Percentiles rank a stretch among this genome's conserved stretches.
Evolutionary conservation across 495 filamentous ascomycete genomes (phyloP).

Genomic region (Hamigera avellanea): DNA sequence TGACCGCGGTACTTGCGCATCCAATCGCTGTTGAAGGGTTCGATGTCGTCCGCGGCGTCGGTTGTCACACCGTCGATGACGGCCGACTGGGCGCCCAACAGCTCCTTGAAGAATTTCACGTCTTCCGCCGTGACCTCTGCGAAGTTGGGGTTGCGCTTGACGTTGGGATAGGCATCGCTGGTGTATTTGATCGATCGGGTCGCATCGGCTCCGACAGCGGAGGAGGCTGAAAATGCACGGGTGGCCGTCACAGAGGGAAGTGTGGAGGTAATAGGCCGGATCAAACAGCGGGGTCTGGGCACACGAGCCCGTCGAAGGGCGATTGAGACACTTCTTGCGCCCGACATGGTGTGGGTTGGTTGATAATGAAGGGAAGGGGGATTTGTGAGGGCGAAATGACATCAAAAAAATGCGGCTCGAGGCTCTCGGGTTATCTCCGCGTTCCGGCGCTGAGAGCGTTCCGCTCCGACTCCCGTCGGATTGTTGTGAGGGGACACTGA

Average conservation of each 20-base stretch:
- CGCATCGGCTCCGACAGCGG: constrained; percentile 14
- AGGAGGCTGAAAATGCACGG: constrained; percentile 26
- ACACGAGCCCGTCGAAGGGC: constrained; percentile 30
- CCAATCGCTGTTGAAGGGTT: constrained; percentile 94
- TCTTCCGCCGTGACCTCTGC: constrained; percentile 57
- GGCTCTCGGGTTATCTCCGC: too few relatives aligned
- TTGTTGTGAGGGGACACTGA: too few relatives aligned
- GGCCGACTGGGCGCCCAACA: constrained; percentile 67
- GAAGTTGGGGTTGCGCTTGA: constrained; percentile 70
- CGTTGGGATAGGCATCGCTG: constrained; percentile 69
- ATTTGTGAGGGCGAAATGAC: too few relatives aligned
- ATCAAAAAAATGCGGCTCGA: too few relatives aligned
- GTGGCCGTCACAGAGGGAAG: constrained; percentile 8
- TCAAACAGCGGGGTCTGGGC: constrained; percentile 18
- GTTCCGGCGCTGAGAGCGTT: too few relatives aligned
- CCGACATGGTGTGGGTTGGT: too few relatives aligned
- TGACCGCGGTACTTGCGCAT: constrained; percentile 98
- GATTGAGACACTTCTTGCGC: constrained; percentile 11
- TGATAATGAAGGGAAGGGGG: too few relatives aligned
- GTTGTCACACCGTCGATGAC: constrained; percentile 70
- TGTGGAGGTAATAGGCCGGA: constrained; percentile 12
- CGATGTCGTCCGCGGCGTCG: constrained; percentile 66
- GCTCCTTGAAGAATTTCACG: constrained; percentile 63
- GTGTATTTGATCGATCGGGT: constrained; percentile 59
- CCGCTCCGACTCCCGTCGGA: too few relatives aligned